Conservation (phyloP, 495 filamentous ascomycete species). For the Ascodesmis nigricans region DNA sequence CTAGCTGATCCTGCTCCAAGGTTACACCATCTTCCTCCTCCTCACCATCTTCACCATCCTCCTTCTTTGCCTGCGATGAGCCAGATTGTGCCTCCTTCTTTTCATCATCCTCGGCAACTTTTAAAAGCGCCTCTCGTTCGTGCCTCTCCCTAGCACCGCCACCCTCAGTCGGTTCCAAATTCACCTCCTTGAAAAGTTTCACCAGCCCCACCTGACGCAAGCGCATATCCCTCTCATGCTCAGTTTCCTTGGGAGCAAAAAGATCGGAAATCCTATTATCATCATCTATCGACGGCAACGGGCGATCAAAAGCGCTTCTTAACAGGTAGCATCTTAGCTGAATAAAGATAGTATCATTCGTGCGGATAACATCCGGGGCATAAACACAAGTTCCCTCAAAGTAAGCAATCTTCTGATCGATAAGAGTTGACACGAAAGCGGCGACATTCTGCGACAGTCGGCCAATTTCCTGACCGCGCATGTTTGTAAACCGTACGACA, state of each 20-base stretch:
- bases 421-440: constrained; percentile 79
- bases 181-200: constrained; percentile 72
- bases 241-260: constrained; percentile 55
- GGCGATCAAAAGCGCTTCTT: constrained; percentile 41
- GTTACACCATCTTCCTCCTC: constrained; percentile 57
- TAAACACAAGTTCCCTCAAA: constrained; percentile 85
- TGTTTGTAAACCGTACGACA: constrained; percentile 81
- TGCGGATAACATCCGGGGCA: constrained; percentile 59
- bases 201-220: constrained; percentile 71
- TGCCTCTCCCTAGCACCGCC: constrained; percentile 60
- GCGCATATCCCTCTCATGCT: constrained; percentile 66
- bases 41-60: constrained; percentile 28
- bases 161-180: constrained; percentile 45
- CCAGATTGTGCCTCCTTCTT: neutral
- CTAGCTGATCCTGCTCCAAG: constrained; percentile 85
- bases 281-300: constrained; percentile 33
- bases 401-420: constrained; percentile 74
- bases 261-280: constrained; percentile 50
- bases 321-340: constrained; percentile 65
- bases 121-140: constrained; percentile 59
- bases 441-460: constrained; percentile 74
- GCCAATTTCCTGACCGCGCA: constrained; percentile 59
- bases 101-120: constrained; percentile 44
- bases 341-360: constrained; percentile 80
- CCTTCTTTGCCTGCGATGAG: constrained; percentile 4